Base-by-base conservation (phyloP, 805 yeast species). In the Wickerhamiella azymoides region DNA sequence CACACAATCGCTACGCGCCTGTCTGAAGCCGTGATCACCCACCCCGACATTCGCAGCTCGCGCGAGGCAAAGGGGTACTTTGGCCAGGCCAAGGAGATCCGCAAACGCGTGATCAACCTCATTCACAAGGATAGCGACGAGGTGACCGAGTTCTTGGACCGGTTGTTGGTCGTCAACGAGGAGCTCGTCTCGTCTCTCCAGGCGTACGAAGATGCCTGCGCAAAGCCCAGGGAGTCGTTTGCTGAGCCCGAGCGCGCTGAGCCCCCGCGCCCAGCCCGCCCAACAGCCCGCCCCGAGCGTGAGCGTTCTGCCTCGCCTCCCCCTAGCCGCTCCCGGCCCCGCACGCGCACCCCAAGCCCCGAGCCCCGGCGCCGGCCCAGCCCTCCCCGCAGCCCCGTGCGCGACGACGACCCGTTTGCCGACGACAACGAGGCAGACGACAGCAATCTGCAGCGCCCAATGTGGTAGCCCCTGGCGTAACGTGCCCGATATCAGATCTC, bases 91-190 rank as follows among this genome's bases (percentile, higher is more conserved):
- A 80, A 84, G 48, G 71, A 77, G 60, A 72, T 82, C 44, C 75
- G 98, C 60, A 72, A 94, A 49, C 79, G 77, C 55, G 76, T 92
- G 13, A 68, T 92, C 52, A 68, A 85, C 50, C 86, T 86, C 59
- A 70, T 92, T 52, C 97, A 92, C 63, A 69, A 76, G 43, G 84
- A 86, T 36, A 81, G 84, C 37, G 78, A 77, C 48, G 96, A 88
- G 51, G 54, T 52, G 13, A 53, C 48, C 33, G 94, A 84, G 56
- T 81, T 77, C 50, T 64, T 92, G 51, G 97, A 96, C n/a, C 73
- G 84, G 38, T 70, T 92, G 51, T 76, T 92, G 48, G 80, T 76
- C 54, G 93, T 96, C 39, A 92, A 92, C 59, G 98, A 92, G 55
- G 88, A 84, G 59, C 71, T 92, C 50, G 93, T 92, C 6, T 66